Evolutionary conservation across 768 basidiomycete species (phyloP), one percentile per base, ranked within the genome.

Genomic region (Harrya chromipes): DNA sequence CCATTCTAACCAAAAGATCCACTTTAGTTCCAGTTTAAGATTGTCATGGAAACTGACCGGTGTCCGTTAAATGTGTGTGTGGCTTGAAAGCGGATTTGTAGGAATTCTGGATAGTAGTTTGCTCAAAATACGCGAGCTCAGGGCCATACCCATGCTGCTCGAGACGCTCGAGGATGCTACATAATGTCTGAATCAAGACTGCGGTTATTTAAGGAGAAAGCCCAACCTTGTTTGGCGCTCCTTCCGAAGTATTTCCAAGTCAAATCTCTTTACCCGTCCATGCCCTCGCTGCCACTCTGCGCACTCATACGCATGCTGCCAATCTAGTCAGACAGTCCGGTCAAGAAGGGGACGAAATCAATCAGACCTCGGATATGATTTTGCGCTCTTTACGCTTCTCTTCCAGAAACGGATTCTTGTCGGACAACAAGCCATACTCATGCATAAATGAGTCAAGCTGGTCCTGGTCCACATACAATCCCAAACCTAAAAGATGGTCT

Each of bases 131-230:
- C 3, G 3, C 2, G 5, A 58, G 42, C 40, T 58, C 53, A 1
- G 21, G 29, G 1, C 6, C 12, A 38, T 54, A 58, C 3, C 56
- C 56, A 6, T 35, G 47, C 9, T 50, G 29, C 1, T 14, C 4
- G 14, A 59, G 53, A 27, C 40, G 53, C 7, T 33, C 10, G 9
- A 58, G 37, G n/a, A 58, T 59, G 6, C 58, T 59, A 38, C 6
- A 33, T 17, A 39, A 12, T 24, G 17, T 10, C 34, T 42, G 13
- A 33, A 2, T 37, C 10, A 26, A 33, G 4, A 19, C 4, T 0
- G 1, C 1, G n/a, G 19, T 6, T 9, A 19, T 8, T 12, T 4
- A 38, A 41, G 11, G 11, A 17, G 33, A 13, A 6, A 8, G 3
- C 4, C 24, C 19, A 31, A 57, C 55, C 52, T 52, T 23, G 2